Conservation (phyloP, 2,329 filamentous ascomycete species). For the Rutstroemia sydowiana region DNA sequence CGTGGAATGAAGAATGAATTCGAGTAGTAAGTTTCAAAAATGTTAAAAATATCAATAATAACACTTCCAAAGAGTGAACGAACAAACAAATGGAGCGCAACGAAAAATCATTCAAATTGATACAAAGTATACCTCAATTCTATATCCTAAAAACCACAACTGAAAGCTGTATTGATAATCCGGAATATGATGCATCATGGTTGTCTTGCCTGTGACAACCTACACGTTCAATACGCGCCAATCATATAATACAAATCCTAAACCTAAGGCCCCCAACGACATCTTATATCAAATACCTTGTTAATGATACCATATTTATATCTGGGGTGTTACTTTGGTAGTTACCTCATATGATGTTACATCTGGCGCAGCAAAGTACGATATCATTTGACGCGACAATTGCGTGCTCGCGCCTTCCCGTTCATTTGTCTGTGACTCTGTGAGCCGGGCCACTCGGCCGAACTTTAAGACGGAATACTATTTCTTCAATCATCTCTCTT, state of each 20-base stretch:
- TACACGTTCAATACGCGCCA: neutral
- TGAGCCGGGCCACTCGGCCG: slow-evolving; percentile 1
- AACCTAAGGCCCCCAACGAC: neutral
- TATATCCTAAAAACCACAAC: no score
- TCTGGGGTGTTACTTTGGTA: neutral
- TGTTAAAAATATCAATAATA: neutral
- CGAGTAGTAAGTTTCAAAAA: neutral
- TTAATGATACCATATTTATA: neutral
- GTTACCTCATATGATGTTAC: no score
- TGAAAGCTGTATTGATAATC: no score
- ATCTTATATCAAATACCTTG: neutral
- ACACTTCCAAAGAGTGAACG: neutral
- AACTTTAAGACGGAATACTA: no score
- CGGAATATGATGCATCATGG: no score
- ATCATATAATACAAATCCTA: neutral
- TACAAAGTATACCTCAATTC: no score
- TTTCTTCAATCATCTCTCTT: no score
- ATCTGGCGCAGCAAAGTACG: neutral
- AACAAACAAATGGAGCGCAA: no score
- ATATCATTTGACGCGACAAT: slow-evolving; percentile 5
- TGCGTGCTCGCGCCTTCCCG: slow-evolving; percentile 1
- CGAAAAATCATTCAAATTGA: neutral
- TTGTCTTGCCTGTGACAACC: neutral
- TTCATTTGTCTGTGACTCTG: no score
- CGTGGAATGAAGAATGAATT: no score